A percentile compares a stretch with the other conserved stretches of the same genome.
Conservation (phyloP, 495 filamentous ascomycete species). For the Tetracladium marchalianum region DNA sequence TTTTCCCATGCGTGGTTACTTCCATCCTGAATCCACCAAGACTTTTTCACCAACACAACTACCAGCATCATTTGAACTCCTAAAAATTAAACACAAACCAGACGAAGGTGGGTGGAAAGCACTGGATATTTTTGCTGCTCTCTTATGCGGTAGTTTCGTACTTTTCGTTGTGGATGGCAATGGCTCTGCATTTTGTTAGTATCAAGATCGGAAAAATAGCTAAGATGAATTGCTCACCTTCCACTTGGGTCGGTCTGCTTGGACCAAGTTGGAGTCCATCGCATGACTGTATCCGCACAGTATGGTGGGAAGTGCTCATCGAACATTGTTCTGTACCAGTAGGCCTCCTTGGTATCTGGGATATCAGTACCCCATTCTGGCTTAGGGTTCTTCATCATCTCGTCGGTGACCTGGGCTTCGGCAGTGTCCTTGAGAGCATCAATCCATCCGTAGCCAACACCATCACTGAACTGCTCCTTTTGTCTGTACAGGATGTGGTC, state of each 20-base stretch:
- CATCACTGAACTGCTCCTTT: slow-evolving; percentile 98
- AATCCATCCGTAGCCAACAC: slow-evolving; percentile 98
- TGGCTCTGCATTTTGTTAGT: slow-evolving; percentile 42
- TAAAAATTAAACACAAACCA: neutral
- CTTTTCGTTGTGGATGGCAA: slow-evolving; percentile 58
- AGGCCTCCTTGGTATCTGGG: slow-evolving; percentile 94
- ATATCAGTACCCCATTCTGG: slow-evolving; percentile 85
- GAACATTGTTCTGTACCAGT: slow-evolving; percentile 98
- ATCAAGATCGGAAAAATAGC: slow-evolving; percentile 5
- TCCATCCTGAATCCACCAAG: too few relatives aligned
- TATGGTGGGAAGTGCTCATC: slow-evolving; percentile 94
- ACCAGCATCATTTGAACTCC: slow-evolving; percentile 14
- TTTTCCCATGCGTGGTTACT: neutral
- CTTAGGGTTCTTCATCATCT: slow-evolving; percentile 96
- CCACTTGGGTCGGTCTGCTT: slow-evolving; percentile 93
- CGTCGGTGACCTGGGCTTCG: slow-evolving; percentile 78
- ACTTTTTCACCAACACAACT: slow-evolving; percentile 8
- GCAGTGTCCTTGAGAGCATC: slow-evolving; percentile 92
- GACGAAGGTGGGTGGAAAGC: neutral
- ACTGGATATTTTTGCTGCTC: neutral
- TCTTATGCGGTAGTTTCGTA: slow-evolving; percentile 37
- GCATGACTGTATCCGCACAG: slow-evolving; percentile 86
- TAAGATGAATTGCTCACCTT: slow-evolving; percentile 8
- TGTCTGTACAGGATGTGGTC: slow-evolving; percentile 94
- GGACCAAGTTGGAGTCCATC: slow-evolving; percentile 97